Conservation (phyloP, 2,329 filamentous ascomycete genomes). For the Cercospora zeae-maydis region DNA sequence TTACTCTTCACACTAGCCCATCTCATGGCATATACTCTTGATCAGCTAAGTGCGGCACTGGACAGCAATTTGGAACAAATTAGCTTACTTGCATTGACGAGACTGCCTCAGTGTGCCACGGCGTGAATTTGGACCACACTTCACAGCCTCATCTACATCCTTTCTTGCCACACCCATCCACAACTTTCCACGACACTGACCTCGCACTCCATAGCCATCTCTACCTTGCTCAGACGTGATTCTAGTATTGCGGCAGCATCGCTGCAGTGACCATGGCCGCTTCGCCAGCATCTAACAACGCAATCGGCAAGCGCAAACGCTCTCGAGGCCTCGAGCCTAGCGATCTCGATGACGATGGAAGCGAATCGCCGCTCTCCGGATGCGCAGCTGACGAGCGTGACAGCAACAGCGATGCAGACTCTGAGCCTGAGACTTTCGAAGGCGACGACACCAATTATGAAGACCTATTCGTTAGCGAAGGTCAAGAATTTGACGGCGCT, state of each 20-base stretch:
- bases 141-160: not conserved
- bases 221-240: not conserved
- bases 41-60: not conserved
- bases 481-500: not conserved
- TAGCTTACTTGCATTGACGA: not conserved
- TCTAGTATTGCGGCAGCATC: not conserved
- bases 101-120: not conserved
- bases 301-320: not conserved
- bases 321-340: not conserved
- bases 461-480: not conserved
- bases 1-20: not conserved
- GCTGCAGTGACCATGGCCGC: not conserved
- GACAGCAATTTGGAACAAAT: not conserved
- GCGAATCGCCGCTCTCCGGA: not conserved
- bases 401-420: not conserved
- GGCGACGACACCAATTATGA: not conserved
- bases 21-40: not conserved
- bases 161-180: not conserved
- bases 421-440: not conserved
- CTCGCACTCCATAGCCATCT: not conserved
- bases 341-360: not conserved
- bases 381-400: not conserved
- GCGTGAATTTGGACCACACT: not conserved
- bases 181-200: not conserved
- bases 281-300: not conserved